Percentiles rank a stretch among this genome's conserved stretches.
These are phyloP conservation scores for Tolypocladium amazonense DNA, from an alignment of 2,329 filamentous ascomycete genomes.

Conservation along the genomic window DNA sequence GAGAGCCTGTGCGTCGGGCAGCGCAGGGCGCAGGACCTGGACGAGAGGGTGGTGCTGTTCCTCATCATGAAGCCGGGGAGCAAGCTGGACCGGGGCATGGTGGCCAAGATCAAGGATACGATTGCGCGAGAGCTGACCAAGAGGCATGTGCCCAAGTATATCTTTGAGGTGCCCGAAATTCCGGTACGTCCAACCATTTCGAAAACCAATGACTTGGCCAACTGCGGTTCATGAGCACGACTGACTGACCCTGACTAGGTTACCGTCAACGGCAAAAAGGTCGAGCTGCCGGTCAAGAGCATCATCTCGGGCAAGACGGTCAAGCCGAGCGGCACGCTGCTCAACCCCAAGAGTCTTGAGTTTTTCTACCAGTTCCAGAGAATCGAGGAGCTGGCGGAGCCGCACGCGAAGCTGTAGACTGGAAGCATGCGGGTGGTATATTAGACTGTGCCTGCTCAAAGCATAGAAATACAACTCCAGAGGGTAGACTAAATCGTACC, in stretches of 20 bases:
- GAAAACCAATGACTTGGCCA: background rate
- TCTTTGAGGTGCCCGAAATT: slow-evolving; percentile 74
- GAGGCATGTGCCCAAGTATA: slow-evolving; percentile 65
- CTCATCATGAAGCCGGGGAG: slow-evolving; percentile 45
- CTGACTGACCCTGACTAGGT: slow-evolving; percentile 37
- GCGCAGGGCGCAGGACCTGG: slow-evolving; percentile 44
- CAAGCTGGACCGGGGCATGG: slow-evolving; percentile 42
- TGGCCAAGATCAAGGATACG: slow-evolving; percentile 47
- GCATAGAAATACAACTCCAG: background rate
- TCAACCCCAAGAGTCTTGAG: slow-evolving; percentile 65
- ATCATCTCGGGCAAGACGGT: slow-evolving; percentile 68
- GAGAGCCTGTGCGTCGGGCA: slow-evolving; percentile 79
- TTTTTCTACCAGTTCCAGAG: slow-evolving; percentile 65
- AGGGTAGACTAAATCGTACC: background rate
- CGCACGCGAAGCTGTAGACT: slow-evolving; percentile 19
- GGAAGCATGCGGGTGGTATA: background rate
- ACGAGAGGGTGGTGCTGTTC: slow-evolving; percentile 46
- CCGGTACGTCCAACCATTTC: slow-evolving; percentile 31
- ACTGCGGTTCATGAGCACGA: too few species aligned
- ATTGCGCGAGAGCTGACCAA: slow-evolving; percentile 59
- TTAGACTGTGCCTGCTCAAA: background rate
- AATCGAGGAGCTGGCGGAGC: slow-evolving; percentile 20
- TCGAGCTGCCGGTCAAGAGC: slow-evolving; percentile 74
- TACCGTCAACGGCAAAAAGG: slow-evolving; percentile 77
- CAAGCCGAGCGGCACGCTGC: slow-evolving; percentile 64